Evolutionary conservation across 805 yeast genomes (phyloP), one percentile per base, ranked within the genome.

Genomic region (Kockiozyma suomiensis): DNA sequence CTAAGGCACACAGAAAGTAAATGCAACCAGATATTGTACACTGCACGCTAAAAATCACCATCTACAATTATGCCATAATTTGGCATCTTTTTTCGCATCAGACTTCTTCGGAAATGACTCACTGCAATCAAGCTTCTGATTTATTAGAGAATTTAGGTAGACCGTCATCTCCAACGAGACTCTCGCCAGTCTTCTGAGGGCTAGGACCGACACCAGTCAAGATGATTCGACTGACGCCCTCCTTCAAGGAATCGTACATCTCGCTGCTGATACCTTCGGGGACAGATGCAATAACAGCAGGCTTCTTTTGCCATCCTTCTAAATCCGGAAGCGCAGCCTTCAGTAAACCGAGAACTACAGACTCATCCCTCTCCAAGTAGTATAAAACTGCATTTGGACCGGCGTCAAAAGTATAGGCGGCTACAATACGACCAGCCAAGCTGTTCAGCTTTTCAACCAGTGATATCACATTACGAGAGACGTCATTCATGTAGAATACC

Each of bases 351-450:
- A 93, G 81, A 5, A 94, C 85, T 63, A 78, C 79, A n/a, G 76
- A 68, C 75, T 91, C 97, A 75, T 93, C 83, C 70, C 85, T 79
- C 66, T 81, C 82, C 72, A 86, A 85, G 73, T 94, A 94, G 77
- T 94, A 94, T 62, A 94, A 82, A 47, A 94, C 99, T 21, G 97
- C 97, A 76, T 94, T 94, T 75, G 99, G 99, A 72, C 99, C 99
- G 33, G 99, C 99, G 75, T 94, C 99, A 71, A 88, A 94, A 1
- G 99, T 94, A 75, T 94, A 94, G 40, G 98, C 98, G 12, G 97
- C 99, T 56, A 93, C 81, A 12, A 81, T 81, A 26, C 67, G 63
- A 54, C 88, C 89, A 37, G 82, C 85, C 3, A 73, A 66, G 65
- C 81, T 85, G 72, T 94, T 94, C 72, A 94, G 83, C 56, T 80